phyloP scores from a whole-genome alignment of 495 filamentous ascomycete genomes.

The Trichoderma virens region DNA sequence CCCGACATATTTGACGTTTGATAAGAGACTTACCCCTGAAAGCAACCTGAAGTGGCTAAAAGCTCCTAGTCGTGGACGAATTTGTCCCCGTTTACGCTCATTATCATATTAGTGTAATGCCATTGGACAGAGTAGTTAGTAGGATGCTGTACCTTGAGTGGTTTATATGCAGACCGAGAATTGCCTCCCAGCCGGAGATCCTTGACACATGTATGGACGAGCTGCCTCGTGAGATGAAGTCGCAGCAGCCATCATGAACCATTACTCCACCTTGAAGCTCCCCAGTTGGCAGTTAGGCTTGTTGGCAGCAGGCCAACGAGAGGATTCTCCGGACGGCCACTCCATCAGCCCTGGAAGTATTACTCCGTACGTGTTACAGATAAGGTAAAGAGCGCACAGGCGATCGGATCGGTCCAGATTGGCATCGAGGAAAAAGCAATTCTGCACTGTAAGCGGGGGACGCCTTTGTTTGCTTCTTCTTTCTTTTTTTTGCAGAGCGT shows the following conservation, averaged over 20 bases:
- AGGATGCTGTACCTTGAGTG: neutral
- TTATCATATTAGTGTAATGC: neutral
- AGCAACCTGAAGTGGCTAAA: neutral
- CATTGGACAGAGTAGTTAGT: neutral
- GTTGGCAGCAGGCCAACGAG: too few species aligned
- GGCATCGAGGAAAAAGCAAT: neutral
- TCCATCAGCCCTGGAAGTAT: neutral
- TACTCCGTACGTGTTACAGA: neutral
- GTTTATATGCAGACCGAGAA: neutral
- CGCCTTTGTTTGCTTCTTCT: neutral
- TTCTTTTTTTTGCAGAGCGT: neutral
- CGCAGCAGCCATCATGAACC: too few species aligned
- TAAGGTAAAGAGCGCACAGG: neutral
- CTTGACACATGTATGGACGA: too few species aligned
- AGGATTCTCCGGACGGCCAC: too few species aligned
- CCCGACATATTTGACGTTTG: neutral
- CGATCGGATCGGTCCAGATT: slow-evolving; percentile 3
- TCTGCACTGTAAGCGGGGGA: neutral
- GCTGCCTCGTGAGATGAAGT: neutral
- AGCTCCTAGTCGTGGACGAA: neutral
- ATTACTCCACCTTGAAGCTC: too few species aligned
- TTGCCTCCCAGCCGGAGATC: neutral
- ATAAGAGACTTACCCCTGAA: neutral
- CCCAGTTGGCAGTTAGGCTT: too few species aligned
- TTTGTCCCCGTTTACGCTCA: neutral